Percentiles rank a stretch among this genome's conserved stretches.
Evolutionary conservation across 140 eudicot species (phyloP).

Genomic region (Cichorium intybus): DNA sequence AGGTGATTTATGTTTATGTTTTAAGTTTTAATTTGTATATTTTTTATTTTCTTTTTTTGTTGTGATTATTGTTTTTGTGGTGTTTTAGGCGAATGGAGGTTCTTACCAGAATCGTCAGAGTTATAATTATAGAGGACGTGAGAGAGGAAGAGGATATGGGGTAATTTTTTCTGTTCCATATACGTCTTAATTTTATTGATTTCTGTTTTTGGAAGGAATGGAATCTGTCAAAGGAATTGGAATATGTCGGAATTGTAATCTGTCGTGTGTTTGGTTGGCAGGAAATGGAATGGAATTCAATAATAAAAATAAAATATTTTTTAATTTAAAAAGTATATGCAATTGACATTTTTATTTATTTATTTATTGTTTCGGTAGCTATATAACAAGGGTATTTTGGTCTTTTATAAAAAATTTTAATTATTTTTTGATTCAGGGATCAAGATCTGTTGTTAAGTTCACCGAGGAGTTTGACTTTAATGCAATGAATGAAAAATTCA

Average conservation of each 20-base stretch:
- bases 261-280: too few relatives aligned
- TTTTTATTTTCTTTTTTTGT: background rate
- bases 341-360: too few relatives aligned
- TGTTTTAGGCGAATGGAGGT: slow-evolving; percentile 55
- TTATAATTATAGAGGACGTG: slow-evolving; percentile 59
- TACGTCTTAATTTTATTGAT: too few relatives aligned
- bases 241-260: too few relatives aligned
- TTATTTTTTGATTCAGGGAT: slow-evolving; percentile 30
- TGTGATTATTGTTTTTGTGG: background rate
- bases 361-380: too few relatives aligned
- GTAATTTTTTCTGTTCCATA: slow-evolving; percentile 27
- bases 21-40: background rate
- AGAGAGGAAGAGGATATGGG: slow-evolving; percentile 72
- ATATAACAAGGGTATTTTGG: too few relatives aligned
- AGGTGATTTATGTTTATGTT: slow-evolving; percentile 2
- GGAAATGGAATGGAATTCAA: too few relatives aligned
- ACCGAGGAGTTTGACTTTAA: slow-evolving; percentile 81
- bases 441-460: slow-evolving; percentile 58
- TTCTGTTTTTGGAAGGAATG: too few relatives aligned
- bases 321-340: too few relatives aligned
- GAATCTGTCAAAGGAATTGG: too few relatives aligned
- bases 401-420: background rate
- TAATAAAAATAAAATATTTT: background rate
- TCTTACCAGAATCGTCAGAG: slow-evolving; percentile 45
- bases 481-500: slow-evolving; percentile 91